Evolutionary conservation across 495 filamentous ascomycete species (phyloP), one percentile per base, ranked within the genome.

Genomic region (Talaromyces borbonicus): DNA sequence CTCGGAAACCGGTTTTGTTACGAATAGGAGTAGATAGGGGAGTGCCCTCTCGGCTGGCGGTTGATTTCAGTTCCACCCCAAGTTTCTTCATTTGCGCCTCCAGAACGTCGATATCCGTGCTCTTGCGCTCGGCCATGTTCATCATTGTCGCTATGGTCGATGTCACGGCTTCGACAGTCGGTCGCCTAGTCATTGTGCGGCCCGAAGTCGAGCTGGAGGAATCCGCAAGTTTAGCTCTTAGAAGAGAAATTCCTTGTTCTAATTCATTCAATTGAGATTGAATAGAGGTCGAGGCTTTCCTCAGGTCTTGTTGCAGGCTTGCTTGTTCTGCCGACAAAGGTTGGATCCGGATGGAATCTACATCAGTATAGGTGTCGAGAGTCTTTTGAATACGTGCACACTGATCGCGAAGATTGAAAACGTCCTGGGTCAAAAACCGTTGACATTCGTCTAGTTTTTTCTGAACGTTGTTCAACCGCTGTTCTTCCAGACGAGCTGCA

Each of bases 101-200:
- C 22, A 97, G 72, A 8, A 93, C 77, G 60, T 94, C 87, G 38
- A 97, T 80, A 51, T 97, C 92, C 36, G 79, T 81, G 59, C 83
- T 87, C 57, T 81, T 84, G 62, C 81, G 81, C 67, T 95, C 85
- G 0, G 83, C 82, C 86, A 96, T 94, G 49, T 66, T 78, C 43
- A 89, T 97, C 78, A 99, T 85, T 46, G 92, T 95, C 43, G 69
- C 68, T 50, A 99, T 94, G 5, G 93, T 97, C 40, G 83, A 84
- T 33, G 85, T 78, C 15, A 97, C 87, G 6, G 87, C 87, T 51
- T 96, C 93, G 1, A 95, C 83, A 0, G 90, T 96, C 2, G 92
- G 93, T n/a, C 71, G 66, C 32, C 72, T 56, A 9, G 24, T 38
- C n/a, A 24, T 5, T 62, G 15, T 26, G 47, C 25, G 51, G 14